Percentiles rank a stretch among this genome's conserved stretches.
Conservation (phyloP, 306 rosid species). For the Lotus japonicus region DNA sequence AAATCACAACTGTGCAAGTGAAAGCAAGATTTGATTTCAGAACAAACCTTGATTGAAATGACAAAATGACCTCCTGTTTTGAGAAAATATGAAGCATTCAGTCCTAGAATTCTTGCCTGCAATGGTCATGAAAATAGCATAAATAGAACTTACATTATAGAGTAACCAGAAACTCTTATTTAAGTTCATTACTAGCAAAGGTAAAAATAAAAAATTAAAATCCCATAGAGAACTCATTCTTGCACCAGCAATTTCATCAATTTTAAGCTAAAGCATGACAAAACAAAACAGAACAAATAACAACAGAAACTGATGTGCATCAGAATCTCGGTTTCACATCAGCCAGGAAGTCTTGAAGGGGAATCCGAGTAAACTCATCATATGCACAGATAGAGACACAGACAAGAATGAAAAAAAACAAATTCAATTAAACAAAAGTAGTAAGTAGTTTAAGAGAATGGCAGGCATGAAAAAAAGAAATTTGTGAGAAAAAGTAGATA, state of each 20-base stretch:
- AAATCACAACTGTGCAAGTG: no score
- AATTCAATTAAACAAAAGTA: not conserved
- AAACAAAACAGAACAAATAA: no score
- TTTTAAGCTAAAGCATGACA: no score
- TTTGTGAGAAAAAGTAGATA: no score
- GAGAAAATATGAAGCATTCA: constrained; percentile 79
- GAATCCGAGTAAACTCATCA: constrained; percentile 70
- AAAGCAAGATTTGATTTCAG: not conserved
- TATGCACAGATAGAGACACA: not conserved
- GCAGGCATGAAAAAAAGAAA: no score
- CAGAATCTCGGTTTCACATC: constrained; percentile 73
- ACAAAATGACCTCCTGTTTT: constrained; percentile 86
- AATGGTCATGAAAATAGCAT: not conserved
- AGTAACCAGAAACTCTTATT: no score
- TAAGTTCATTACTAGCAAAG: no score
- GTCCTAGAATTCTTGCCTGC: constrained; percentile 81
- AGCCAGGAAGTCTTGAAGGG: constrained; percentile 55
- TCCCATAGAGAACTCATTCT: no score
- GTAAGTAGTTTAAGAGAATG: no score
- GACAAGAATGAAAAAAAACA: not conserved
- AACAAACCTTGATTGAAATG: constrained; percentile 73
- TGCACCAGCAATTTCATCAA: no score
- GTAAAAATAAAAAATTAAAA: no score
- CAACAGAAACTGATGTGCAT: constrained; percentile 8
- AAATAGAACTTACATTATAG: no score